A percentile compares a stretch with the other conserved stretches of the same genome.
Evolutionary conservation across 805 yeast genomes (phyloP).

Genomic region (Hanseniaspora osmophila): DNA sequence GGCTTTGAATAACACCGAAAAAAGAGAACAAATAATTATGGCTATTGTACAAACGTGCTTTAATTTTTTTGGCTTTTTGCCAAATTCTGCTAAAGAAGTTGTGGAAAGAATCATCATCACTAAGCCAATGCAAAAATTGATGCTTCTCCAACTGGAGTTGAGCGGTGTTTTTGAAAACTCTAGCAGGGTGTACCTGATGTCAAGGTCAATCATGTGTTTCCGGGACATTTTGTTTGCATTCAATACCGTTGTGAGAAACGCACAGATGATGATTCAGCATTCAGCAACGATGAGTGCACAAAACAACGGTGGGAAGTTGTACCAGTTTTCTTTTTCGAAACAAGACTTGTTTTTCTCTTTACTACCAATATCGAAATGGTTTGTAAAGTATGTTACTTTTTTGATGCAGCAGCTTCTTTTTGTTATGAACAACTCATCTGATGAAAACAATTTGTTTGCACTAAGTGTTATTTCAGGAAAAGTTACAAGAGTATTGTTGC

Average conservation of each 20-base stretch:
- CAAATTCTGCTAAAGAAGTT: slow-evolving; percentile 23
- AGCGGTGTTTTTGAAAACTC: slow-evolving; percentile 17
- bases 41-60: slow-evolving; percentile 10
- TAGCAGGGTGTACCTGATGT: slow-evolving; percentile 19
- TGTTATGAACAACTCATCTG: slow-evolving; percentile 19
- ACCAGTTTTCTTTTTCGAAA: slow-evolving; percentile 40
- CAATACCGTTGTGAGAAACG: slow-evolving; percentile 23
- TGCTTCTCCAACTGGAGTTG: slow-evolving; percentile 22
- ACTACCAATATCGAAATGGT: slow-evolving; percentile 78
- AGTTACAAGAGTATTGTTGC: slow-evolving; percentile 52
- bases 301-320: slow-evolving; percentile 29
- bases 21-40: slow-evolving; percentile 4
- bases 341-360: slow-evolving; percentile 50
- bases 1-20: slow-evolving; percentile 1
- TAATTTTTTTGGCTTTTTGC: slow-evolving; percentile 22
- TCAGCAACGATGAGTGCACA: slow-evolving; percentile 29
- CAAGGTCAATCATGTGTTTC: slow-evolving; percentile 18
- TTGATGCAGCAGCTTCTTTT: slow-evolving; percentile 60
- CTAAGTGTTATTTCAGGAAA: slow-evolving; percentile 51
- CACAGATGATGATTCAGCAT: slow-evolving; percentile 14
- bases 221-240: slow-evolving; percentile 23
- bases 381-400: slow-evolving; percentile 60
- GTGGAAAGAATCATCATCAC: slow-evolving; percentile 24
- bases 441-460: slow-evolving; percentile 28
- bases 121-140: slow-evolving; percentile 23